Base-by-base conservation (phyloP, 768 basidiomycete genomes). In the Podaxis rugospora region DNA sequence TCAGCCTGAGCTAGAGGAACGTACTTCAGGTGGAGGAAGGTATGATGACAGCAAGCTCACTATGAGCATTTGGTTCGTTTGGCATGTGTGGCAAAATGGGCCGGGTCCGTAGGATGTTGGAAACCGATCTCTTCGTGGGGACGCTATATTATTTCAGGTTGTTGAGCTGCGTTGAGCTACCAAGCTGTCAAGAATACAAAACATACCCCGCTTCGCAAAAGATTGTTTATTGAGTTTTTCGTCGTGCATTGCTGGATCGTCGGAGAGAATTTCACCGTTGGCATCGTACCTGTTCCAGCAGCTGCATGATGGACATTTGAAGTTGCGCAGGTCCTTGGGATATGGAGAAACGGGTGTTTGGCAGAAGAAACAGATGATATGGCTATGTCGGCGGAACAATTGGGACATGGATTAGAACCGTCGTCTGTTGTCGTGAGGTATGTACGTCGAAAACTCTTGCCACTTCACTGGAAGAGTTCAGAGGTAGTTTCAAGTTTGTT, bases 51-150 rank as follows among this genome's bases (percentile, higher is more conserved):
- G 76, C 58, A 98, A 83, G 71, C 94, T 92, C 63, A 91, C 77
- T 56, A 93, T 77, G 40, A 98, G 81, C 77, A 86, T 88, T 68
- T 97, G 95, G 72, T 98, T 98, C n/a, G 92, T 91, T 66, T 89
- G 87, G 71, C 95, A 97, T 5, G 84, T 85, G 66, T 89, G 87
- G 73, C 95, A 98, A 75, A 96, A 95, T 6, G 84, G 82, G 1
- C 82, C 78, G 27, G 77, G 79, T 46, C 81, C 76, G 57, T 88
- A 89, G 58, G 78, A 70, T 21, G 84, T 82, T 1, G 87, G 90
- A 25, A 93, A 73, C 23, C 84, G 82, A 69, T 90, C 84, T 67
- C 83, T 89, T 66, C 83, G 84, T 3, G 83, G 86, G 18, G 87
- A 88, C 5, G 83, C 90, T 92, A 63, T 16, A 52, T 36, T 35